Conservation (phyloP, 352 stramenopile species). For the Globisporangium parvum region DNA sequence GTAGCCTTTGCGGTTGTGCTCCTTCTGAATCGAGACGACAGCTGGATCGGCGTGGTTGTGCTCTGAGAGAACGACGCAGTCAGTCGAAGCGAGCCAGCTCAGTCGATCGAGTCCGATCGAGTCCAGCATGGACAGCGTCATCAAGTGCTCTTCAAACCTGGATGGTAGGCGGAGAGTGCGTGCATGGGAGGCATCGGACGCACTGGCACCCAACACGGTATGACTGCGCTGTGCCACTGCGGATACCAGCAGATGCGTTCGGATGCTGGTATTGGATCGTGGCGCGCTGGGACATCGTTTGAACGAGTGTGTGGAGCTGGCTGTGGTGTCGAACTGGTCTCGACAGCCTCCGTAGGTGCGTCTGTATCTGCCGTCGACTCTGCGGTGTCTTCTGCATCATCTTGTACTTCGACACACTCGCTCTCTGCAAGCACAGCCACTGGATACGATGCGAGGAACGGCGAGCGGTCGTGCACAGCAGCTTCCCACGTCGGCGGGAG, state of each 20-base stretch:
- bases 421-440: conserved; percentile 22
- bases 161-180: background rate
- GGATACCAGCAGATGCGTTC: background rate
- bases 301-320: too few species aligned
- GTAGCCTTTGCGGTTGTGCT: conserved; percentile 75
- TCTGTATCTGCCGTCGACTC: background rate
- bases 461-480: conserved; percentile 24
- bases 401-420: too few species aligned
- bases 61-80: too few species aligned
- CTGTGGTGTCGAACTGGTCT: too few species aligned
- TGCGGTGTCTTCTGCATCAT: too few species aligned
- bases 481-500: conserved; percentile 64
- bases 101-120: background rate
- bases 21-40: conserved; percentile 25
- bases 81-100: background rate
- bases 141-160: conserved; percentile 1
- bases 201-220: conserved; percentile 1
- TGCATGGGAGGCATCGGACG: background rate
- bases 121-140: background rate
- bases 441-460: conserved; percentile 57
- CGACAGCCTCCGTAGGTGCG: too few species aligned
- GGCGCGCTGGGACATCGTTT: background rate
- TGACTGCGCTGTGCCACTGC: background rate
- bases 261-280: background rate
- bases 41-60: background rate